Percentiles rank a stretch among this genome's conserved stretches.
Evolutionary conservation across 768 basidiomycete species (phyloP).

Genomic region (Pleurotus pulmonarius): DNA sequence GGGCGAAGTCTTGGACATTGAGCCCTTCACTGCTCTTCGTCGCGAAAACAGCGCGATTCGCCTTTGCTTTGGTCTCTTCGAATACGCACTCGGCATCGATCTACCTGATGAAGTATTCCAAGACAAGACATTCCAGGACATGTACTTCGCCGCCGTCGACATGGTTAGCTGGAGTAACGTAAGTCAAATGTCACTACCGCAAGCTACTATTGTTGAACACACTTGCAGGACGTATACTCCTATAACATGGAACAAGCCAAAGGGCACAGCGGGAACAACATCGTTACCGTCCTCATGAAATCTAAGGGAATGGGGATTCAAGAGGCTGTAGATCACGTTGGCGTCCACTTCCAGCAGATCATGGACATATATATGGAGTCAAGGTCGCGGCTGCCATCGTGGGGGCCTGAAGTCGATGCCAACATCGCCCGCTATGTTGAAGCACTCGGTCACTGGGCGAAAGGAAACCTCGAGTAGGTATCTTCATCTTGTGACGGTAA

Average conservation of each 20-base stretch:
- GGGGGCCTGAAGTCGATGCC: constrained; percentile 42
- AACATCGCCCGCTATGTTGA: constrained; percentile 52
- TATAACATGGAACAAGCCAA: constrained; percentile 53
- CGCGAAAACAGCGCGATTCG: constrained; percentile 69
- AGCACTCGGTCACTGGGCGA: constrained; percentile 55
- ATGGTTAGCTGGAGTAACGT: constrained; percentile 73
- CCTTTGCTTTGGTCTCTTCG: constrained; percentile 59
- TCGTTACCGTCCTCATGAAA: constrained; percentile 66
- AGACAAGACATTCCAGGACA: constrained; percentile 47
- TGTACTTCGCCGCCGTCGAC: constrained; percentile 59
- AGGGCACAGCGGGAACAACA: constrained; percentile 61
- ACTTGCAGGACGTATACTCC: neutral
- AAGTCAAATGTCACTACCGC: no score
- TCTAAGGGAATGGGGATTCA: constrained; percentile 51
- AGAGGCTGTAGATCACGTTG: constrained; percentile 55
- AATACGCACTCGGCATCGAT: constrained; percentile 59
- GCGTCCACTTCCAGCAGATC: constrained; percentile 43
- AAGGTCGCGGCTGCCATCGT: constrained; percentile 44
- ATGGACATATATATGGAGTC: constrained; percentile 47
- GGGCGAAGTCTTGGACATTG: constrained; percentile 49
- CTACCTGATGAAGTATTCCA: constrained; percentile 60
- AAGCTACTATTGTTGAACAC: no score
- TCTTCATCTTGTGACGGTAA: neutral
- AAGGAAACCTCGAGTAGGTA: constrained; percentile 55
- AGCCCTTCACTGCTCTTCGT: constrained; percentile 53